Percentiles rank a stretch among this genome's conserved stretches.
phyloP scores from a whole-genome alignment of 306 rosid genomes.

The Pterocarpus santalinus region DNA sequence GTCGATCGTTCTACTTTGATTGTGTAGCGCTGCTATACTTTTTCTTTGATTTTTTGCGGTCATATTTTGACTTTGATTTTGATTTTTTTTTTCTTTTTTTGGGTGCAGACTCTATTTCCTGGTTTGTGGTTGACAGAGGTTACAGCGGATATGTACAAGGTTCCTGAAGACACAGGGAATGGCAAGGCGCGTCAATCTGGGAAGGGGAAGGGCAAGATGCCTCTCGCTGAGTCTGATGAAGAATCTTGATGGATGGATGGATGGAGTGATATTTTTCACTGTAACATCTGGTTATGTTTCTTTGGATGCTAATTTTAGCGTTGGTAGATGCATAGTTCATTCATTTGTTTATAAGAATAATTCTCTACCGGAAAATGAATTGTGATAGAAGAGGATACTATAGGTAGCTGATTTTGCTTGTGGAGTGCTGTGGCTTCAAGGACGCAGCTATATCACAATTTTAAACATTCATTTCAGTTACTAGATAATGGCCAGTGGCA shows the following conservation, averaged over 20 bases:
- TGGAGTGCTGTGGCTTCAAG: neutral
- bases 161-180: conserved; percentile 3
- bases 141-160: conserved; percentile 32
- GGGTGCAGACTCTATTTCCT: neutral
- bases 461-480: neutral
- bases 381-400: conserved; percentile 25
- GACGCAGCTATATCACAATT: neutral
- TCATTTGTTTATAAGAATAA: conserved; percentile 49
- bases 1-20: conserved; percentile 25
- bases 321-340: conserved; percentile 9
- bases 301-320: neutral
- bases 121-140: conserved; percentile 36
- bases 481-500: neutral
- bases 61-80: neutral
- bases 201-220: conserved; percentile 13
- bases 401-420: neutral
- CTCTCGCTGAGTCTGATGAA: conserved; percentile 1
- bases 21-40: neutral
- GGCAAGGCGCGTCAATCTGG: neutral
- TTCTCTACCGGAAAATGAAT: conserved; percentile 2
- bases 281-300: conserved; percentile 40
- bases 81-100: neutral
- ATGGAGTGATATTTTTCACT: neutral
- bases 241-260: neutral
- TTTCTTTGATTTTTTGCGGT: neutral